These are phyloP conservation scores for Kodamaea hsintzibuensis DNA, from an alignment of 805 yeast species.

Conservation along the genomic window DNA sequence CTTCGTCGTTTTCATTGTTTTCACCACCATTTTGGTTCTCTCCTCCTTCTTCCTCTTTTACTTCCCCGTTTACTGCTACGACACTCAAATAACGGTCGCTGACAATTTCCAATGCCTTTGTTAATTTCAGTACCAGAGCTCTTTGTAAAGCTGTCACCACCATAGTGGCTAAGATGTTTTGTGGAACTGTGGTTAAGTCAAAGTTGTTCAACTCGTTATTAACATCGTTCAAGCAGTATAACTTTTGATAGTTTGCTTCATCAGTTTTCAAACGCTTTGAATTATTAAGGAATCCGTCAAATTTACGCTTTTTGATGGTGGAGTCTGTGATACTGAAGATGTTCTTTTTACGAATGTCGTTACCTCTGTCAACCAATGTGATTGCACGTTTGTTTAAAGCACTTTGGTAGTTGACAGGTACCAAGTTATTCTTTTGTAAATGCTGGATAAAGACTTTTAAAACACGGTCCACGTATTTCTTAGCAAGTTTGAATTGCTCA, in stretches of 20 bases:
- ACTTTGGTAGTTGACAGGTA: slow-evolving; percentile 34
- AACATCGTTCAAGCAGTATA: slow-evolving; percentile 67
- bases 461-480: slow-evolving; percentile 63
- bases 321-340: slow-evolving; percentile 32
- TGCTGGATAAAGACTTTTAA: slow-evolving; percentile 46
- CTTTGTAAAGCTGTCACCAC: slow-evolving; percentile 65
- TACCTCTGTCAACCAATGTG: slow-evolving; percentile 36
- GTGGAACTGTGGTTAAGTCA: slow-evolving; percentile 70
- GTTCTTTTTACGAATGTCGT: slow-evolving; percentile 42
- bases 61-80: slow-evolving; percentile 11
- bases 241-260: slow-evolving; percentile 49
- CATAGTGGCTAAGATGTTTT: slow-evolving; percentile 61
- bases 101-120: slow-evolving; percentile 69
- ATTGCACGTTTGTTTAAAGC: slow-evolving; percentile 29
- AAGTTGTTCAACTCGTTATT: slow-evolving; percentile 62
- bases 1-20: slow-evolving; percentile 17
- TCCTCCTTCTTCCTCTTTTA: slow-evolving; percentile 9
- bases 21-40: slow-evolving; percentile 1
- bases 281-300: slow-evolving; percentile 42
- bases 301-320: slow-evolving; percentile 36
- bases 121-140: slow-evolving; percentile 52
- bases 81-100: slow-evolving; percentile 60
- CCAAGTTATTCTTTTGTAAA: slow-evolving; percentile 34
- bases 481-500: slow-evolving; percentile 53
- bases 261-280: slow-evolving; percentile 28